Evolutionary conservation across 106 monocot genomes (phyloP), one percentile per base, ranked within the genome.

Genomic region (Phalaenopsis equestris): DNA sequence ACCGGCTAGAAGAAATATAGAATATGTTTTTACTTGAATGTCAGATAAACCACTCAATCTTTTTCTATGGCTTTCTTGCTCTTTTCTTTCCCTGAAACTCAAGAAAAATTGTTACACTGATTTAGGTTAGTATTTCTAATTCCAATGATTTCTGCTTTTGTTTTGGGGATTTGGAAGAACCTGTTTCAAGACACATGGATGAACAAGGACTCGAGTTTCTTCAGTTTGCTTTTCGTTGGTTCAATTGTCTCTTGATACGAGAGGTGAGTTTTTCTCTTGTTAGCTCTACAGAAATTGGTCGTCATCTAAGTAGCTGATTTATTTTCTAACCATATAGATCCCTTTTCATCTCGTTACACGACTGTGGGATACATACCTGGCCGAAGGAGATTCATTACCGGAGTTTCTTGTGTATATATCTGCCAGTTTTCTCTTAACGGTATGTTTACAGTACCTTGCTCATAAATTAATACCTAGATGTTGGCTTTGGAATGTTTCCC

Each of bases 221-320:
- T 74, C 98, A 98, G 82, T 98, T 98, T 84, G 94, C 94, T 76
- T 98, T 98, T 86, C 92, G 94, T 41, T 98, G 98, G 98, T 98
- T 98, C 81, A 98, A 98, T 87, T 98, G 98, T 77, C 91, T 98
- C 45, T 55, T 98, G 84, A 98, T 98, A 82, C 98, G 98, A 55
- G 98, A 98, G 98, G 98, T 98, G 24, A 21, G 55, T 56, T 77
- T 83, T 58, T 39, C 24, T 41, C 16, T n/a, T 75, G 58, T 64
- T 79, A 11, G 46, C 73, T 49, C 3, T 73, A 42, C 41, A 75
- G 19, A 43, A 76, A 36, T 38, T 65, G n/a, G 23, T 37, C 79
- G 23, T 39, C 36, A 55, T 30, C 14, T 43, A 39, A 82, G 38
- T 80, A 55, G 49, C 80, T 79, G 67, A 81, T 42, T 55, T 37